These are phyloP conservation scores for Zalaria obscura DNA, from an alignment of 2,329 filamentous ascomycete genomes.

Conservation along the genomic window DNA sequence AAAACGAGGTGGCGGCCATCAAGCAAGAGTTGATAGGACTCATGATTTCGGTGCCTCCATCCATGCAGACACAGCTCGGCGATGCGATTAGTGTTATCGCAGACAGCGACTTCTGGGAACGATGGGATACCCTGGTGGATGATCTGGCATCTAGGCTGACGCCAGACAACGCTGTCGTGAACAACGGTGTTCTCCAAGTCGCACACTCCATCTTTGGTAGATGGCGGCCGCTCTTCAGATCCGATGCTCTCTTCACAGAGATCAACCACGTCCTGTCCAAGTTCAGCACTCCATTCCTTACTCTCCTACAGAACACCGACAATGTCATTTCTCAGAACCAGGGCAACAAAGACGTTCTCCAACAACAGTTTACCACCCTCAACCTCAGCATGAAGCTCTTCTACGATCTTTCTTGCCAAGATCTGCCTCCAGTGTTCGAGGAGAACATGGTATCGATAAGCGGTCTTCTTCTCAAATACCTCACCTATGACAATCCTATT, in stretches of 20 bases:
- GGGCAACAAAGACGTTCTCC: conserved; percentile 59
- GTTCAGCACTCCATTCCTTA: conserved; percentile 73
- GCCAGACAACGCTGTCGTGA: conserved; percentile 65
- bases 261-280: conserved; percentile 88
- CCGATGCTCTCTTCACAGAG: conserved; percentile 83
- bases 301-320: conserved; percentile 62
- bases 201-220: conserved; percentile 96
- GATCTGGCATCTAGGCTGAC: conserved; percentile 84
- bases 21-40: conserved; percentile 90
- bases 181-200: conserved; percentile 89
- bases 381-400: conserved; percentile 84
- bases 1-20: conserved; percentile 74
- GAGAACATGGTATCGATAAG: conserved; percentile 69
- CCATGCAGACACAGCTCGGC: conserved; percentile 84
- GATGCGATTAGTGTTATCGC: conserved; percentile 96
- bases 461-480: conserved; percentile 76
- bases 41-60: conserved; percentile 83
- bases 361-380: conserved; percentile 69
- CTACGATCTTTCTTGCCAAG: conserved; percentile 94
- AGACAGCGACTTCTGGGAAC: conserved; percentile 91
- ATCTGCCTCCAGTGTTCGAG: conserved; percentile 88
- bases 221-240: conserved; percentile 88
- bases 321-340: conserved; percentile 57
- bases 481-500: conserved; percentile 74
- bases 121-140: conserved; percentile 92